Base-by-base conservation (phyloP, 306 rosid species). In the Castanea mollissima region DNA sequence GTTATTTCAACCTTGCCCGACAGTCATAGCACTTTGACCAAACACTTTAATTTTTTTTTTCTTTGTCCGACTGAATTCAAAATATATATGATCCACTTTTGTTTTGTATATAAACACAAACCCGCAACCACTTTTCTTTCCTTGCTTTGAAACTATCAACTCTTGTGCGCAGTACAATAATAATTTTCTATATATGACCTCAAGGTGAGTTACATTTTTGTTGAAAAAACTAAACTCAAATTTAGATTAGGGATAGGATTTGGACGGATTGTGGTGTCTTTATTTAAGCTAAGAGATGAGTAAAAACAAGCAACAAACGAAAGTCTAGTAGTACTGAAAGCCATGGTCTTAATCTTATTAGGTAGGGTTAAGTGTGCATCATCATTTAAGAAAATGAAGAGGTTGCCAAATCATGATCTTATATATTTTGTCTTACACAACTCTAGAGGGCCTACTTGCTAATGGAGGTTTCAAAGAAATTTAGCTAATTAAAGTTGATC, bases 341-440 rank as follows among this genome's bases (percentile, higher is more conserved):
- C 75, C 31, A 63, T 46, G 29, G 55, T 65, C 41, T 72, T 74
- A 71, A 75, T 78, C 69, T 68, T 35, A 56, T 75, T 21, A 20
- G 63, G 73, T 67, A 31, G 46, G 8, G 46, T 41, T 41, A 41
- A 41, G 77, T 85, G 65, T 23, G 18, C 31, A 23, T 59, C 18
- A 59, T 5, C 32, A 59, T 59, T 58, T 59, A 59, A 59, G 32
- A 59, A 11, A 23, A 9, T 27, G 12, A 59, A 9, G 65, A 70
- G 80, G 85, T 78, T 86, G 77, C 77, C 75, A 79, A 67, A 83
- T 86, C 84, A 72, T 81, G 83, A 57, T 86, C 87, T 78, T 20
- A 65, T 69, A 58, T 59, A 62, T 69, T 83, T 79, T 83, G 87
- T 83, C 86, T 80, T 56, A 73, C 69, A 75, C 74, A 76, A 74